phyloP scores from a whole-genome alignment of 768 basidiomycete genomes.

The Trichaptum fuscoviolaceum region DNA sequence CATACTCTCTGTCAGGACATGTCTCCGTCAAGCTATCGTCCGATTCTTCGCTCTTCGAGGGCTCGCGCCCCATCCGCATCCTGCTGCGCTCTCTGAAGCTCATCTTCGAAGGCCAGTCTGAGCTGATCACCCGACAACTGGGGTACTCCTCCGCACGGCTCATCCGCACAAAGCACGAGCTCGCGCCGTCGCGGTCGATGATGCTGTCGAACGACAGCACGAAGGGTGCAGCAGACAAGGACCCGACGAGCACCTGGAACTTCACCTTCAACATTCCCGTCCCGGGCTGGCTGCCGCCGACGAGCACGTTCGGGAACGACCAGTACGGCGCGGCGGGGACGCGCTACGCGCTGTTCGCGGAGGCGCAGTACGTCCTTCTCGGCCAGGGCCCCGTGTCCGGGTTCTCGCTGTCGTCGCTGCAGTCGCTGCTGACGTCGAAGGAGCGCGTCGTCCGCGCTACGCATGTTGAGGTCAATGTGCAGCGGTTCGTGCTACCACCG shows the following conservation, averaged over 20 bases:
- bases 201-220: slow-evolving; percentile 45
- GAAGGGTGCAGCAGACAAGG: slow-evolving; percentile 47
- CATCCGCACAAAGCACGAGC: slow-evolving; percentile 58
- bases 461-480: slow-evolving; percentile 39
- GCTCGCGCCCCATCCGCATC: slow-evolving; percentile 43
- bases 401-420: slow-evolving; percentile 50
- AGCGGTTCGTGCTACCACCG: slow-evolving; percentile 48
- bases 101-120: slow-evolving; percentile 83
- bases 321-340: slow-evolving; percentile 44
- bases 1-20: slow-evolving; percentile 85
- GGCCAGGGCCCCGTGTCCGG: slow-evolving; percentile 33
- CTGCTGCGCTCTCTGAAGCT: slow-evolving; percentile 66
- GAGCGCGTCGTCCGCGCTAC: slow-evolving; percentile 35
- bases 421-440: slow-evolving; percentile 48
- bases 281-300: slow-evolving; percentile 87
- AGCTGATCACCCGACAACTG: slow-evolving; percentile 55
- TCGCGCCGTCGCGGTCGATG: slow-evolving; percentile 47
- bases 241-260: slow-evolving; percentile 58
- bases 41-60: slow-evolving; percentile 50
- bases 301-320: slow-evolving; percentile 41
- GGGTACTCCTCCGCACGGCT: slow-evolving; percentile 70
- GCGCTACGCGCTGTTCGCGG: slow-evolving; percentile 62
- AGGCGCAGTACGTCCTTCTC: slow-evolving; percentile 49
- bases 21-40: slow-evolving; percentile 61
- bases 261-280: slow-evolving; percentile 75